These are phyloP conservation scores for Sphaerostilbella broomeana DNA, from an alignment of 2,329 filamentous ascomycete species.

Conservation along the genomic window DNA sequence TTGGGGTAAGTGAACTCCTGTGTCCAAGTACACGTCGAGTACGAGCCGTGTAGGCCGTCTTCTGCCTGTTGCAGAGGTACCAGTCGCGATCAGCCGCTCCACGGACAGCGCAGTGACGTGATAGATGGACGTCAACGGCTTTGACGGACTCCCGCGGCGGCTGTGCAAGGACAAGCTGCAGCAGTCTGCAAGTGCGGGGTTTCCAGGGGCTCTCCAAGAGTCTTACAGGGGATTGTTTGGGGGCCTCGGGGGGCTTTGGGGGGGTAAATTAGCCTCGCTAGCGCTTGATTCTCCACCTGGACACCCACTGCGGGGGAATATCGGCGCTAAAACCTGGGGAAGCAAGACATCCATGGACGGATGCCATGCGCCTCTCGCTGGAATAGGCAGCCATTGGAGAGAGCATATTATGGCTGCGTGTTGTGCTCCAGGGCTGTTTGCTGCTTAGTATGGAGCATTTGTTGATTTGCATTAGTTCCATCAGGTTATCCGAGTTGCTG, in stretches of 20 bases:
- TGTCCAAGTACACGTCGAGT: constrained; percentile 3
- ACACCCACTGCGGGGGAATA: constrained; percentile 9
- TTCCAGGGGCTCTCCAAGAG: constrained; percentile 6
- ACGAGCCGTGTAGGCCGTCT: not conserved
- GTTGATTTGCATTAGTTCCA: not conserved
- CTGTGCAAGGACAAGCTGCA: not conserved
- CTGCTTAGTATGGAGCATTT: not conserved
- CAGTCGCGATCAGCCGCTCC: not conserved
- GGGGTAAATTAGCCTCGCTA: not conserved
- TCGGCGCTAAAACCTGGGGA: constrained; percentile 16
- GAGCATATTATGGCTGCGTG: no score
- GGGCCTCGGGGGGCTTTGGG: constrained; percentile 2
- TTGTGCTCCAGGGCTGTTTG: not conserved
- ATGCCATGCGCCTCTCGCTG: no score
- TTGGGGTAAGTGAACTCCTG: not conserved
- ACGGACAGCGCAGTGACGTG: constrained; percentile 9
- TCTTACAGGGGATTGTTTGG: constrained; percentile 5
- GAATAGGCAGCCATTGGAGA: constrained; percentile 1
- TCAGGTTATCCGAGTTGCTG: no score
- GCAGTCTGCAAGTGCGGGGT: constrained; percentile 12
- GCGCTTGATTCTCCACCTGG: constrained; percentile 4
- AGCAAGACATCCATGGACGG: constrained; percentile 1
- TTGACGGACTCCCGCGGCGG: not conserved
- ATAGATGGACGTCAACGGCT: not conserved
- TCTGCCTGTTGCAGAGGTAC: not conserved